Evolutionary conservation across 768 basidiomycete species (phyloP).

Genomic region (Calocybe indica): DNA sequence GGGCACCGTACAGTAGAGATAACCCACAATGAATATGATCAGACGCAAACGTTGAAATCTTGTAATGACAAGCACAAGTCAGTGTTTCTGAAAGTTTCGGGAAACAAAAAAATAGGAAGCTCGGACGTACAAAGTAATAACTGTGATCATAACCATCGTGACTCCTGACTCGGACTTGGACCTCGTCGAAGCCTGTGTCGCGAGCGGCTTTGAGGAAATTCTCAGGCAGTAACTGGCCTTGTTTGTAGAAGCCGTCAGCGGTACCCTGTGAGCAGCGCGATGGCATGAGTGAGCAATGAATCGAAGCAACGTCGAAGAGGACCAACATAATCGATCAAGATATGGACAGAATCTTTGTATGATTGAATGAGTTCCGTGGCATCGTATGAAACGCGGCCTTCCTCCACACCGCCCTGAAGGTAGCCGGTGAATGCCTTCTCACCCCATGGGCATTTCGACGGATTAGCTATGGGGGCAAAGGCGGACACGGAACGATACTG

Average conservation of each 20-base stretch:
- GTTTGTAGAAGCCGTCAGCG: slow-evolving; percentile 75
- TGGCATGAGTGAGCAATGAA: background rate
- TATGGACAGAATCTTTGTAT: slow-evolving; percentile 57
- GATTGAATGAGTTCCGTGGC: slow-evolving; percentile 76
- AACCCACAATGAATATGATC: slow-evolving; percentile 86
- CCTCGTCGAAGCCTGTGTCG: slow-evolving; percentile 63
- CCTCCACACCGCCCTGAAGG: slow-evolving; percentile 67
- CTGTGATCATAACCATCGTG: slow-evolving; percentile 87
- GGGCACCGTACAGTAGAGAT: slow-evolving; percentile 7
- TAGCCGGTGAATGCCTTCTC: slow-evolving; percentile 88
- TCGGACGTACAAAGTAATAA: slow-evolving; percentile 68
- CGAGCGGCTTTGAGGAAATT: slow-evolving; percentile 79
- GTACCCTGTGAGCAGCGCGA: slow-evolving; percentile 47
- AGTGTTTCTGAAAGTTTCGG: background rate
- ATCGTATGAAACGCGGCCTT: slow-evolving; percentile 73
- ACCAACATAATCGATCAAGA: slow-evolving; percentile 84
- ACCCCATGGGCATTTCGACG: slow-evolving; percentile 85
- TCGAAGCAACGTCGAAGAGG: background rate
- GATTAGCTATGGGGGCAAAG: slow-evolving; percentile 84
- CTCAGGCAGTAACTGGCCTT: slow-evolving; percentile 87
- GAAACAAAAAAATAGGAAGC: background rate
- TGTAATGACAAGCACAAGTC: background rate
- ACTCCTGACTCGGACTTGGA: slow-evolving; percentile 70
- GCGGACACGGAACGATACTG: slow-evolving; percentile 85
- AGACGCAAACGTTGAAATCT: slow-evolving; percentile 87